Conservation (phyloP, 164 flowering plant genomes). For the Magnolia changhungtana region DNA sequence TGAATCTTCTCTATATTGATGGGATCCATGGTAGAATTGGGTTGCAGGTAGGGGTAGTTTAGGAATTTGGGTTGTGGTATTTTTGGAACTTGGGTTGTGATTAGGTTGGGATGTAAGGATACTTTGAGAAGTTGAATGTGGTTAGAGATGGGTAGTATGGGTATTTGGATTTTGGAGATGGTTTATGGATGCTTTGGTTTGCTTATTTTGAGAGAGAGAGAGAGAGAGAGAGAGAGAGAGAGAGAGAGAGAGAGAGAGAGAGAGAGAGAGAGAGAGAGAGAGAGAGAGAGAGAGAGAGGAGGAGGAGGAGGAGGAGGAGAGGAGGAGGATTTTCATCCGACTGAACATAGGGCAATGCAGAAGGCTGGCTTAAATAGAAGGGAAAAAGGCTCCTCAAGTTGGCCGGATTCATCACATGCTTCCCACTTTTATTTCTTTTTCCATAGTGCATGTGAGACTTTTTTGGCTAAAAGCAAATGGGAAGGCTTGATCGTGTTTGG, state of each 20-base stretch:
- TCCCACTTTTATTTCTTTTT: conserved; percentile 7
- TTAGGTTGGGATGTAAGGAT: neutral
- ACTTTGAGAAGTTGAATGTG: neutral
- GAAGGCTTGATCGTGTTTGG: conserved; percentile 13
- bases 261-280: conserved; percentile 1
- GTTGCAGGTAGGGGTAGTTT: neutral
- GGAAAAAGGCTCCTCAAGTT: conserved; percentile 8
- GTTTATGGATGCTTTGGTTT: neutral
- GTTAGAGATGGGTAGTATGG: neutral
- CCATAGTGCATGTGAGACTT: neutral
- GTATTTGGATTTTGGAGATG: neutral
- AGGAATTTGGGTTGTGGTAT: neutral
- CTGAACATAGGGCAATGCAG: conserved; percentile 34
- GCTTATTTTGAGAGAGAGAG: neutral
- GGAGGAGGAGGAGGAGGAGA: neutral
- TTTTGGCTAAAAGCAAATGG: conserved; percentile 31
- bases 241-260: neutral
- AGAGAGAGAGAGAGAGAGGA: neutral
- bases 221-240: neutral
- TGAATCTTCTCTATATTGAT: conserved; percentile 29
- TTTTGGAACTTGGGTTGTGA: neutral
- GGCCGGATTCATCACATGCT: conserved; percentile 21
- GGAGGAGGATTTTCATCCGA: conserved; percentile 22
- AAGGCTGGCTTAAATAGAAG: conserved; percentile 29
- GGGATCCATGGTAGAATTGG: conserved; percentile 33